Base-by-base conservation (phyloP, 202 grass and related monocot species). In the Panicum hallii region DNA sequence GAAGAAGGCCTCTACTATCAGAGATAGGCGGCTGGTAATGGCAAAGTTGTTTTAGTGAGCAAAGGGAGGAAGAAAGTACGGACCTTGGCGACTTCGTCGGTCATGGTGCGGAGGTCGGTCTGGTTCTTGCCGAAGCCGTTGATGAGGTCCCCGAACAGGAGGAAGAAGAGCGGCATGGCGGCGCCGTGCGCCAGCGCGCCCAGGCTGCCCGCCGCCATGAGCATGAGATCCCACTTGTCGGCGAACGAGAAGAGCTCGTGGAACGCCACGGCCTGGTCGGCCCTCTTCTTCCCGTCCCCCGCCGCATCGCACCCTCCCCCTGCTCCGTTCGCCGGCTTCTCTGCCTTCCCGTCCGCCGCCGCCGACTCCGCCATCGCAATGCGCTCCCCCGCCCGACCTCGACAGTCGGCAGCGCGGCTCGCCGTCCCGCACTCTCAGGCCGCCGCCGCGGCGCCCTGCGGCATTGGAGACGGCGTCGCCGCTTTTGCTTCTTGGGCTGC, bases 111-210 rank as follows among this genome's bases (percentile, higher is more conserved):
- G 75, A 99, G 93, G 82, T 99, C 88, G 58, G 87, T 88, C 86
- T 99, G 97, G 97, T 99, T 99, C 91, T 99, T 99, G 49, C 97
- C 97, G 86, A 99, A 99, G 7, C 97, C 97, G 70, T 97, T 99
- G 87, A 99, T 93, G 87, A 99, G 97, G 67, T 97, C 90, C 43
- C 97, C 97, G 72, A 99, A 99, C 54, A 99, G 87, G 32, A 99
- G 91, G 88, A 99, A 99, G 84, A 99, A 99, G 49, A 92, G 90
- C 36, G 97, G 97, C 97, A 99, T 99, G 90, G 97, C 91, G 23
- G 91, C 93, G 82, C 97, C 97, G 79, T 99, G 97, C 49, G 94
- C 90, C 4, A 99, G 79, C 63, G 97, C 97, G 40, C 97, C 97
- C 0, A 94, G 79, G 46, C 86, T 99, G 11, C 97, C 97, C 4